Base-by-base conservation (phyloP, 805 yeast genomes). In the Novakomyces olei region DNA sequence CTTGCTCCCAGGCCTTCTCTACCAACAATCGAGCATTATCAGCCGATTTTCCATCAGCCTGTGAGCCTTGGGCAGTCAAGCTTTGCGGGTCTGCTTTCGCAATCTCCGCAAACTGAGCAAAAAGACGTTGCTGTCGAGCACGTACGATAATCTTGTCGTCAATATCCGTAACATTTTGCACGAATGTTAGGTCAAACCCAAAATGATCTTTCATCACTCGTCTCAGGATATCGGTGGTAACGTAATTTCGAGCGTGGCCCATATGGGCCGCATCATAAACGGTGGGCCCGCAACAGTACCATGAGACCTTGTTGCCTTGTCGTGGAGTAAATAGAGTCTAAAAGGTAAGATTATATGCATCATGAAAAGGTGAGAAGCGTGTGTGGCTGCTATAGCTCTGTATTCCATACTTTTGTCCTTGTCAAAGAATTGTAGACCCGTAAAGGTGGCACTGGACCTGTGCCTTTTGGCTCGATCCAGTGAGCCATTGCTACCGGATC, bases 241-340 rank as follows among this genome's bases (percentile, higher is more conserved):
- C 96, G 47, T 88, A 88, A 55, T 88, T 88, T 53, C 98, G 34
- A 9, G 98, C 98, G 52, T 88, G 98, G 15, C 98, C 98, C 95
- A 88, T 81, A 49, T 88, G 98, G 33, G 83, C 69, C 22, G 88
- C 70, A 54, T 88, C 93, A 49, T 88, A 88, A 10, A 88, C 98
- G 0, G 98, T 88, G 8, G 98, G 98, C 4, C 98, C 98, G 64
- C 98, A 88, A 36, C 81, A 77, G 58, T 88, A 88, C 98, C 98
- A 88, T 1, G 81, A 65, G 32, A 88, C 76, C 38, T 67, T 65
- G 23, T 48, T 49, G 2, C 67, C 65, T 18, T 59, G 55, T 36
- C 60, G 54, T 2, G 96, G 91, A n/a, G 70, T 52, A 45, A 88
- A 85, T 14, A 40, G 39, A 8, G 40, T 36, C 44, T 39, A 24